Evolutionary conservation across 75 land plant species (phyloP).

Genomic region (Isoetes taiwanensis): DNA sequence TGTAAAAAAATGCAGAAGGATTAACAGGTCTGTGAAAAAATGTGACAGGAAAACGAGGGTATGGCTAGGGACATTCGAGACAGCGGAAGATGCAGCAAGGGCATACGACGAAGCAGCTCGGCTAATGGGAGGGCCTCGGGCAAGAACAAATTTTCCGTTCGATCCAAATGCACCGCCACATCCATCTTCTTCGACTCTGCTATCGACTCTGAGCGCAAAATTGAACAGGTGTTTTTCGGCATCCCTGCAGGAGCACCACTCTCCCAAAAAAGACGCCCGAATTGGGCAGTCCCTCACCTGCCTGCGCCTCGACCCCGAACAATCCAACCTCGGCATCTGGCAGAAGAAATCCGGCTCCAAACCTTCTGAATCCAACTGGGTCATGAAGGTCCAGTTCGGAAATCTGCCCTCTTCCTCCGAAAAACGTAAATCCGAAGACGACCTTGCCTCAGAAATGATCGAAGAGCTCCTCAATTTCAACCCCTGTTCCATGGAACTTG

Average conservation of each 20-base stretch:
- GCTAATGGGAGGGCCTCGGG: not conserved
- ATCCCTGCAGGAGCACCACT: not conserved
- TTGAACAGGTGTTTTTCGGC: not conserved
- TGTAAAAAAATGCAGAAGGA: no score
- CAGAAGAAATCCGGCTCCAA: constrained; percentile 8
- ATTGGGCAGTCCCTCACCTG: not conserved
- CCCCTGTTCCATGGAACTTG: no score
- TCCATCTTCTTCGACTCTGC: constrained; percentile 4
- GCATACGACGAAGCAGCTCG: constrained; percentile 6
- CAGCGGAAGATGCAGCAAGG: constrained; percentile 1
- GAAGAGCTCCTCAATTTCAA: constrained; percentile 9
- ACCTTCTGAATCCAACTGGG: constrained; percentile 3
- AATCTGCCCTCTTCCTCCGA: not conserved
- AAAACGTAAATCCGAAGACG: not conserved
- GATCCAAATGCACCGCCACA: constrained; percentile 7
- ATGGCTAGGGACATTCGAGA: constrained; percentile 7
- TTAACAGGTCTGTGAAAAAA: no score
- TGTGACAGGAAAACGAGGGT: constrained; percentile 7
- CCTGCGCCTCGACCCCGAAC: constrained; percentile 7
- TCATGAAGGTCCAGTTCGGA: constrained; percentile 6
- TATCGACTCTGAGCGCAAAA: not conserved
- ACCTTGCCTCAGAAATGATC: constrained; percentile 6
- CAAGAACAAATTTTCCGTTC: constrained; percentile 1
- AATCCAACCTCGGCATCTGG: constrained; percentile 4
- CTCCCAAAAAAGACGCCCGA: not conserved